These are phyloP conservation scores for Chrysosporium keratinophilum DNA, from an alignment of 2,329 filamentous ascomycete genomes.

Conservation along the genomic window DNA sequence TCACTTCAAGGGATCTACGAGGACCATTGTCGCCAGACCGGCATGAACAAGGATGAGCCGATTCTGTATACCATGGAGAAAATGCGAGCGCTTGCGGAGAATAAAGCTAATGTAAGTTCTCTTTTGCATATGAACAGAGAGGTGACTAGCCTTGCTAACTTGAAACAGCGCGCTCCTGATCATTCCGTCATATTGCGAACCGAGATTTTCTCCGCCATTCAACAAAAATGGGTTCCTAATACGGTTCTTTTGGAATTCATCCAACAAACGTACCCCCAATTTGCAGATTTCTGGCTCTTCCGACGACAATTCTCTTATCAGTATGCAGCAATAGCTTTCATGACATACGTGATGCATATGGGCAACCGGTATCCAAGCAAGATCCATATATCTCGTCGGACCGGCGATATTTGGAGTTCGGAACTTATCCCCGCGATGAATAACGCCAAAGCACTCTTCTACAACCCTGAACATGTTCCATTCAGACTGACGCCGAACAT, in stretches of 20 bases:
- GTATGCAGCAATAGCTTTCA: slow-evolving; percentile 87
- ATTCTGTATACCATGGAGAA: slow-evolving; percentile 94
- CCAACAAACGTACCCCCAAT: slow-evolving; percentile 75
- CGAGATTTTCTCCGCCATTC: slow-evolving; percentile 90
- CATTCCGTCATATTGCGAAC: slow-evolving; percentile 63
- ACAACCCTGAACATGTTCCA: slow-evolving; percentile 88
- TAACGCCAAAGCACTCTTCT: slow-evolving; percentile 72
- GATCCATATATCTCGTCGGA: slow-evolving; percentile 76
- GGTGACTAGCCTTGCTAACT: slow-evolving; percentile 22
- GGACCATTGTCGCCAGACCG: slow-evolving; percentile 80
- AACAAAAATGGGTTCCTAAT: slow-evolving; percentile 82
- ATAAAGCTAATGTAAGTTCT: slow-evolving; percentile 45
- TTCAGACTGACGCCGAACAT: slow-evolving; percentile 96
- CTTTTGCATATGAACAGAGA: background rate
- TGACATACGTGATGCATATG: slow-evolving; percentile 98
- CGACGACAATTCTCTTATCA: slow-evolving; percentile 94
- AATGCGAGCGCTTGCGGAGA: slow-evolving; percentile 63
- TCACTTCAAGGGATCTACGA: slow-evolving; percentile 93
- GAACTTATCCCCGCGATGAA: slow-evolving; percentile 90
- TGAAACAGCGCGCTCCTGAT: slow-evolving; percentile 44
- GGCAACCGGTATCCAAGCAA: slow-evolving; percentile 92
- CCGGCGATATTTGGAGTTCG: slow-evolving; percentile 91
- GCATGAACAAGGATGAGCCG: slow-evolving; percentile 88
- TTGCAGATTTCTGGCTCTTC: slow-evolving; percentile 96
- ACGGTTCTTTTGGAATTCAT: slow-evolving; percentile 81